Evolutionary conservation across 768 basidiomycete genomes (phyloP).

Genomic region (Lentinula detonsa): DNA sequence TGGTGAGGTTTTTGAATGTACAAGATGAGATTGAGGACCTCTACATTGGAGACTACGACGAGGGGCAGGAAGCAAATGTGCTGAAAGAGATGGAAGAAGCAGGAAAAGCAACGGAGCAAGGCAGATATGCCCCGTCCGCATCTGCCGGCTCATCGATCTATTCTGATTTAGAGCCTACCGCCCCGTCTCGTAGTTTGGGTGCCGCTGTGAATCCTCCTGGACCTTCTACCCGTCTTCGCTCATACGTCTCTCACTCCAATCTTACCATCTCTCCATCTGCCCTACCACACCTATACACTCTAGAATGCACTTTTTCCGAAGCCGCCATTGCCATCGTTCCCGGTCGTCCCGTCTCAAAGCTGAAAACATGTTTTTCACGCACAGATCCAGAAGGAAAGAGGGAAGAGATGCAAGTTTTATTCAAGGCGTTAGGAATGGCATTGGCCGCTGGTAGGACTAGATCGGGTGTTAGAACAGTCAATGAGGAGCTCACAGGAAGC

Average conservation of each 20-base stretch:
- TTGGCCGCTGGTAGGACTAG: background rate
- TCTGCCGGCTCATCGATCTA: background rate
- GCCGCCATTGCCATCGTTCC: conserved; percentile 54
- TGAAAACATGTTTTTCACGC: conserved; percentile 66
- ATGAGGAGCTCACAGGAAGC: background rate
- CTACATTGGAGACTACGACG: conserved; percentile 39
- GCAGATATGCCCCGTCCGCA: background rate
- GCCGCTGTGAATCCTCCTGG: background rate
- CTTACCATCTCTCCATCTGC: conserved; percentile 18
- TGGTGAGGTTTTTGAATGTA: conserved; percentile 45
- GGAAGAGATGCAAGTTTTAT: conserved; percentile 42
- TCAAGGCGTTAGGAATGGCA: conserved; percentile 13
- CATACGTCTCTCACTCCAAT: conserved; percentile 11
- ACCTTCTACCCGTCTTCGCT: conserved; percentile 17
- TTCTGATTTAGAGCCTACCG: conserved; percentile 9
- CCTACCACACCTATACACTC: conserved; percentile 42
- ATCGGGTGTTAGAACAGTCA: background rate
- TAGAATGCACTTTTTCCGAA: conserved; percentile 67
- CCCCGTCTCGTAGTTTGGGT: conserved; percentile 19
- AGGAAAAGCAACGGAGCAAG: background rate
- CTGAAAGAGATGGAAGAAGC: background rate
- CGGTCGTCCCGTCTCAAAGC: conserved; percentile 49
- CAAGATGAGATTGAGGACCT: conserved; percentile 46
- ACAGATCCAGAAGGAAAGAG: conserved; percentile 42
- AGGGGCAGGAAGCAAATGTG: conserved; percentile 4